Percentiles rank a stretch among this genome's conserved stretches.
These are phyloP conservation scores for Salix arbutifolia DNA, from an alignment of 345 rosid genomes.

Conservation along the genomic window DNA sequence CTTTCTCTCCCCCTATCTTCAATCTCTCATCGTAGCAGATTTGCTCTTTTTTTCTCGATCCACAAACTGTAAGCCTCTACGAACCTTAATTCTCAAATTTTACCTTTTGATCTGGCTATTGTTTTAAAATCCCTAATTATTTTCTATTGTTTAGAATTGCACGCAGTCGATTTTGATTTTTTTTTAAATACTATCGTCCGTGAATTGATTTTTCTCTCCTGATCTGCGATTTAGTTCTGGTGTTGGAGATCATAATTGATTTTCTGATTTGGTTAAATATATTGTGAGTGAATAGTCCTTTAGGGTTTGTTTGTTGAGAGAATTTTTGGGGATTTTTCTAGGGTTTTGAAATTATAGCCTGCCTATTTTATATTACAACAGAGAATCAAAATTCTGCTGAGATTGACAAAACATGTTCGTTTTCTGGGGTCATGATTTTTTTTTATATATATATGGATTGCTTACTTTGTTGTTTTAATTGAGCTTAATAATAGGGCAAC, in stretches of 20 bases:
- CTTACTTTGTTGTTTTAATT: not conserved
- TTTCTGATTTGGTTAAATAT: not conserved
- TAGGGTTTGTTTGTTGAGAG: not conserved
- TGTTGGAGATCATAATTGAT: not conserved
- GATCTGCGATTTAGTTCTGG: constrained; percentile 5
- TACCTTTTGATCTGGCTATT: constrained; percentile 14
- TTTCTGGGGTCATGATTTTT: not conserved
- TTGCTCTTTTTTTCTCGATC: constrained; percentile 30
- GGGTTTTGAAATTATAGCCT: not conserved
- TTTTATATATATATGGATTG: not conserved
- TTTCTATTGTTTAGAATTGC: not conserved
- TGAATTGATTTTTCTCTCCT: not conserved
- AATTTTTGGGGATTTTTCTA: not conserved
- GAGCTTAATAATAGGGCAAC: constrained; percentile 25
- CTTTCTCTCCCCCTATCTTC: constrained; percentile 4
- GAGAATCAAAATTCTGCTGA: not conserved
- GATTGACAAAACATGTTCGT: not conserved
- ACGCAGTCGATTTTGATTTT: not conserved
- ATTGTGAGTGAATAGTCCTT: not conserved
- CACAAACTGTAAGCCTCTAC: constrained; percentile 35
- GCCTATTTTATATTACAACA: not conserved
- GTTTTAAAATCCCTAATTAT: constrained; percentile 29
- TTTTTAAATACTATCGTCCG: not conserved
- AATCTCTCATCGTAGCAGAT: constrained; percentile 45
- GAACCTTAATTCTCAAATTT: constrained; percentile 19